Percentiles rank a stretch among this genome's conserved stretches.
These are phyloP conservation scores for Aspergillus cejpii DNA, from an alignment of 2,329 filamentous ascomycete species.

Conservation along the genomic window DNA sequence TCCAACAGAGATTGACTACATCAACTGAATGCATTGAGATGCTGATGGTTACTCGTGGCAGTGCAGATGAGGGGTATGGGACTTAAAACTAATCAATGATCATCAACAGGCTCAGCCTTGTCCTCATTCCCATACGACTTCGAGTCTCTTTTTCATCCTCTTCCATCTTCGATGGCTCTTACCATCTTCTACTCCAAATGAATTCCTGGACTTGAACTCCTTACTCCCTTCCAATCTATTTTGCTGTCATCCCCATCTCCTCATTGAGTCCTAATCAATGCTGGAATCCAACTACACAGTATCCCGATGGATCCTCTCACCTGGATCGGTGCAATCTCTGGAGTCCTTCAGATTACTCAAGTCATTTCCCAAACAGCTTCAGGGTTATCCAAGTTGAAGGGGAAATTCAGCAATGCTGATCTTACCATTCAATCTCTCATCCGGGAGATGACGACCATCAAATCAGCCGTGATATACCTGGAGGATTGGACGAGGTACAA, in stretches of 20 bases:
- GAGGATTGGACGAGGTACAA: slow-evolving; percentile 30
- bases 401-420: slow-evolving; percentile 35
- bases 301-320: slow-evolving; percentile 31
- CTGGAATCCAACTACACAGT: neutral
- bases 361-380: slow-evolving; percentile 30
- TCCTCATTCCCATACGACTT: too few relatives aligned
- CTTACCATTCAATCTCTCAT: slow-evolving; percentile 35
- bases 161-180: neutral
- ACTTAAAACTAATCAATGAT: too few relatives aligned
- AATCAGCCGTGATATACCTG: slow-evolving; percentile 32
- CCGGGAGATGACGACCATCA: slow-evolving; percentile 32
- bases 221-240: neutral
- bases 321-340: slow-evolving; percentile 30
- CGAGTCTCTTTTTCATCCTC: too few relatives aligned
- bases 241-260: neutral
- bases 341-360: slow-evolving; percentile 31
- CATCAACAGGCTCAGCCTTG: too few relatives aligned
- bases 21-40: too few relatives aligned
- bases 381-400: slow-evolving; percentile 28
- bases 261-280: neutral
- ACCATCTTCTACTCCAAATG: too few relatives aligned
- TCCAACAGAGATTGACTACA: too few relatives aligned
- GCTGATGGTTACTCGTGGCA: too few relatives aligned
- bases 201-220: too few relatives aligned
- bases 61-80: too few relatives aligned